Evolutionary conservation across 2,329 filamentous ascomycete species (phyloP), one percentile per base, ranked within the genome.

Genomic region (Colletotrichum sansevieriae): DNA sequence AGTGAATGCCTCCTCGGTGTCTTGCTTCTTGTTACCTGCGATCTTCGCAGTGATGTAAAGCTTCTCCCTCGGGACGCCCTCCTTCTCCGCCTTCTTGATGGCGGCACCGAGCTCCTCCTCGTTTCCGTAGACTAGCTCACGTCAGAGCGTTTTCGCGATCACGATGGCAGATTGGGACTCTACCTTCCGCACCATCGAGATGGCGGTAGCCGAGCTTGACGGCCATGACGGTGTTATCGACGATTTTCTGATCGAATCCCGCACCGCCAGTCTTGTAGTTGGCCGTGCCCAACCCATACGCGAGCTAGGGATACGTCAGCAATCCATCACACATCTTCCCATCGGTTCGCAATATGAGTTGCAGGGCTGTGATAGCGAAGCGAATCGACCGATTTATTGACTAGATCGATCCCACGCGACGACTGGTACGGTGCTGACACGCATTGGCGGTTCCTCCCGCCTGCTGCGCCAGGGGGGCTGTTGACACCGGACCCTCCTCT

Each of bases 161-260:
- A 35, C 22, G 41, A 9, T 35, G 2, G 12, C 29, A 29, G 29
- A 29, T 29, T 7, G 1, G 29, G 29, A 7, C 22, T 71, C 12
- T 76, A 90, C 90, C 80, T 82, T 95, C 90, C 20, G 92, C 92
- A 49, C 92, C 88, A 77, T 95, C 92, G 3, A 95, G 83, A 75
- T 95, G 92, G 66, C 85, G 84, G 77, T 90, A 94, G 25, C 91
- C 92, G n/a, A 88, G 78, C 63, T 87, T 85, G 73, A 94, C 90
- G 37, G 92, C 92, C 71, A 81, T 84, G 65, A 91, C 86, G 47
- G 85, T 84, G 60, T 81, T 71, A 25, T 83, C 78, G 52, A 85
- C 76, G 56, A 85, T 79, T 5, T 84, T 82, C 64, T 88, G 80
- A 72, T 93, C 89, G 47, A 90, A 80, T 54, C 84, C 80, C 55